Conservation (phyloP, 2,329 filamentous ascomycete species). For the Fusarium devonianum region DNA sequence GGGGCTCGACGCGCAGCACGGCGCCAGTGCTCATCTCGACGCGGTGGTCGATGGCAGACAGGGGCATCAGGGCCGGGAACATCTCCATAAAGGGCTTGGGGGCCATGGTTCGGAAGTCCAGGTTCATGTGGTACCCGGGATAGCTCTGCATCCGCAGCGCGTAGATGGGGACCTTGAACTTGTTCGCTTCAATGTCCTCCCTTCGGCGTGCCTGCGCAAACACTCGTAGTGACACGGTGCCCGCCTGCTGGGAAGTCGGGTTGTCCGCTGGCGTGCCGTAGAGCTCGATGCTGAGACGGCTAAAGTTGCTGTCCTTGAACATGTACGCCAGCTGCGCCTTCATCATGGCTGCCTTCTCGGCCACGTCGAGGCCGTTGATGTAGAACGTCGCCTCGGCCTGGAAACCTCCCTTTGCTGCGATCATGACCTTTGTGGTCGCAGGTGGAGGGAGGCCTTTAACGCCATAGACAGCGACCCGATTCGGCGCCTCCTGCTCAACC, state of each 20-base stretch:
- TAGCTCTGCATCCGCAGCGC: slow-evolving; percentile 52
- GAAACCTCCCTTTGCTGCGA: slow-evolving; percentile 54
- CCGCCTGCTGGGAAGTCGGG: slow-evolving; percentile 53
- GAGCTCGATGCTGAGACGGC: slow-evolving; percentile 45
- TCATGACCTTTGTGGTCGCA: slow-evolving; percentile 47
- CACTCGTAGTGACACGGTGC: slow-evolving; percentile 57
- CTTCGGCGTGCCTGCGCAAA: slow-evolving; percentile 54
- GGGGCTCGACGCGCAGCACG: slow-evolving; percentile 29
- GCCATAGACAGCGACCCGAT: slow-evolving; percentile 45
- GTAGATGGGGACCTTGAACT: slow-evolving; percentile 50
- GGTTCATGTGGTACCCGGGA: slow-evolving; percentile 53
- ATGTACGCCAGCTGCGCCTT: slow-evolving; percentile 49
- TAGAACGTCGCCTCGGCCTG: slow-evolving; percentile 56
- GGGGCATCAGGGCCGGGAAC: slow-evolving; percentile 47
- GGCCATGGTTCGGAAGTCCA: slow-evolving; percentile 53
- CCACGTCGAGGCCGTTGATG: slow-evolving; percentile 52
- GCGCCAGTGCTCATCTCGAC: slow-evolving; percentile 38
- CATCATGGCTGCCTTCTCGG: slow-evolving; percentile 53
- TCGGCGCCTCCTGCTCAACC: slow-evolving; percentile 54
- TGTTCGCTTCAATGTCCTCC: slow-evolving; percentile 45
- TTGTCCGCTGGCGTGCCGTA: slow-evolving; percentile 51
- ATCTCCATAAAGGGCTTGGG: slow-evolving; percentile 54
- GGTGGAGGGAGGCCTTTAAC: slow-evolving; percentile 43
- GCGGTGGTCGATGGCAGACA: slow-evolving; percentile 41
- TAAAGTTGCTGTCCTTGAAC: slow-evolving; percentile 47